Conservation (phyloP, 2,329 filamentous ascomycete species). For the Talaromyces sp. region DNA sequence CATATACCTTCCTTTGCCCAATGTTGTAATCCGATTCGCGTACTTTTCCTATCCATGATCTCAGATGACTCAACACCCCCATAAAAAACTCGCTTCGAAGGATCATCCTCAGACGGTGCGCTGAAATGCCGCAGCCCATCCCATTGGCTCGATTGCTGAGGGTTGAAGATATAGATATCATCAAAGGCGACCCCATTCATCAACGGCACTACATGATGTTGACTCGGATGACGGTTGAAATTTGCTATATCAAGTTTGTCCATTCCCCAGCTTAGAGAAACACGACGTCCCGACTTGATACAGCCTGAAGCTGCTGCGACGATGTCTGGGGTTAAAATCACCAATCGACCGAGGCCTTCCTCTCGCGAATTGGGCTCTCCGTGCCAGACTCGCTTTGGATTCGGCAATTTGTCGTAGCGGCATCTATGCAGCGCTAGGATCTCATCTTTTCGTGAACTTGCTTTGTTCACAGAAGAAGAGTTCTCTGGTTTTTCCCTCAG, state of each 20-base stretch:
- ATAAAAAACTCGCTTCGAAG: conserved; percentile 39
- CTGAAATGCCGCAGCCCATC: conserved; percentile 49
- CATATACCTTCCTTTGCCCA: conserved; percentile 47
- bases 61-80: conserved; percentile 44
- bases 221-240: conserved; percentile 47
- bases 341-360: conserved; percentile 50
- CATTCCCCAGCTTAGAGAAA: conserved; percentile 53
- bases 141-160: conserved; percentile 50
- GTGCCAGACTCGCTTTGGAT: conserved; percentile 47
- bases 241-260: conserved; percentile 53
- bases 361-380: conserved; percentile 42
- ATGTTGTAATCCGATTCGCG: conserved; percentile 45
- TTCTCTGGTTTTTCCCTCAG: not conserved
- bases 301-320: conserved; percentile 47
- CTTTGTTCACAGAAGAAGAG: not conserved
- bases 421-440: conserved; percentile 14
- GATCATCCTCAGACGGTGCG: conserved; percentile 27
- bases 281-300: conserved; percentile 48
- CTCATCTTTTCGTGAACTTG: not conserved
- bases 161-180: conserved; percentile 48
- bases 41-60: conserved; percentile 40
- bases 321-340: conserved; percentile 48
- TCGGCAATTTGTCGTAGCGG: conserved; percentile 44
- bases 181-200: conserved; percentile 46
- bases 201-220: conserved; percentile 48